Evolutionary conservation across 2,329 filamentous ascomycete genomes (phyloP).

Genomic region (Colletotrichum sp.): DNA sequence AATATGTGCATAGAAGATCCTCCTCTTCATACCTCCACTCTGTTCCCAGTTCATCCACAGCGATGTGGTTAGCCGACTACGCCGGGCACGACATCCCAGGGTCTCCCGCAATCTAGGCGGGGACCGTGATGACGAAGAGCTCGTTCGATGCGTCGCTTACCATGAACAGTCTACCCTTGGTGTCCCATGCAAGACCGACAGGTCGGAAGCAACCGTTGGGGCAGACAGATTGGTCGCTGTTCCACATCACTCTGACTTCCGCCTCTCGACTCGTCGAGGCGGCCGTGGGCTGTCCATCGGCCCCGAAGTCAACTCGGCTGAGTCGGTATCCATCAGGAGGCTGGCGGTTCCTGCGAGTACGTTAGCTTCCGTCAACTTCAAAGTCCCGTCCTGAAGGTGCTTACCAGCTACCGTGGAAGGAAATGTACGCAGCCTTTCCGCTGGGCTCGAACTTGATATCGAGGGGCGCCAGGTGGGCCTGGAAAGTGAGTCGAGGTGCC

Average conservation of each 20-base stretch:
- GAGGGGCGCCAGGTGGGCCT: slow-evolving; percentile 73
- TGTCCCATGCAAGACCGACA: slow-evolving; percentile 60
- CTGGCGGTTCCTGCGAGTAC: slow-evolving; percentile 31
- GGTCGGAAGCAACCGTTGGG: slow-evolving; percentile 66
- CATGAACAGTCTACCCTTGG: slow-evolving; percentile 63
- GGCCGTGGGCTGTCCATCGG: slow-evolving; percentile 37
- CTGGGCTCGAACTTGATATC: slow-evolving; percentile 70
- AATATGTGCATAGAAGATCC: background rate
- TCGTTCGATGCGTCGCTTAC: slow-evolving; percentile 70
- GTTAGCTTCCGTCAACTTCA: background rate
- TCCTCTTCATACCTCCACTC: background rate
- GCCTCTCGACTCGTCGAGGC: slow-evolving; percentile 41
- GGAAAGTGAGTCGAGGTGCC: slow-evolving; percentile 61
- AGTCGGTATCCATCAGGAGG: slow-evolving; percentile 43
- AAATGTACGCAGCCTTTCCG: slow-evolving; percentile 66
- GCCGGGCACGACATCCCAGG: background rate
- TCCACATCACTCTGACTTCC: slow-evolving; percentile 53
- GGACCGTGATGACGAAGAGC: slow-evolving; percentile 59
- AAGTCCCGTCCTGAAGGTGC: slow-evolving; percentile 20
- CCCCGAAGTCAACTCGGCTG: slow-evolving; percentile 38
- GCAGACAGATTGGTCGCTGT: slow-evolving; percentile 53
- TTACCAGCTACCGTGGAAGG: slow-evolving; percentile 77
- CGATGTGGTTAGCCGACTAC: background rate
- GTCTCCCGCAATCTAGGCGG: background rate
- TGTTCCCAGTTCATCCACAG: background rate